Evolutionary conservation across 345 rosid species (phyloP), one percentile per base, ranked within the genome.

Genomic region (Cochlearia excelsa): DNA sequence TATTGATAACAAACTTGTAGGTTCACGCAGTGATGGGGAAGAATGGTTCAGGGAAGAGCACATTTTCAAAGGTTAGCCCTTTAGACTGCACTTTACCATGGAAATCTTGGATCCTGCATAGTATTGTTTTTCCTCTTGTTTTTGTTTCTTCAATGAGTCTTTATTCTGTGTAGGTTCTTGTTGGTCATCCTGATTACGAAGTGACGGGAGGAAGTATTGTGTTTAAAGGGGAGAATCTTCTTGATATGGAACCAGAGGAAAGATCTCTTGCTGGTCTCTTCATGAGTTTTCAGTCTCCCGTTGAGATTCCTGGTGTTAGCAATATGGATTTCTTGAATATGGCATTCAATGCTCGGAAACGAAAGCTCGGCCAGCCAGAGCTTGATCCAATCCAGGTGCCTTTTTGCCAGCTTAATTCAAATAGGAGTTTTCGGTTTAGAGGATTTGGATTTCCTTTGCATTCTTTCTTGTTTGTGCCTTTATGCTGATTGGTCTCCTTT

Each of bases 1-100:
- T 26, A 58, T 62, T 56, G 46, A 29, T 54, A 48, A 61, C 9
- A 11, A 48, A 42, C 27, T 43, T 54, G 47, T 68, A 93, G 99
- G 53, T 94, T 59, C 99, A 90, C 70, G 97, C 96, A 27, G 77
- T 90, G 43, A 87, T 90, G 99, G 99, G 99, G 46, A 90, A 85
- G 78, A 94, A 94, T 50, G 99, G 97, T 63, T 94, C 99, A 4
- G 97, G 97, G 59, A 94, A 90, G 83, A 94, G 96, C 78, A 94
- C 97, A 1, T 82, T 90, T 53, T 80, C 96, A 7, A 94, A 87
- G 96, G 99, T 90, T 51, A 30, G 34, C 35, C 3, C 44, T 26
- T 47, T 45, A 27, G 43, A 16, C 34, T 8, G 26, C 6, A 41
- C 16, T 16, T 6, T 7, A 28, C 47, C 34, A 16, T 43, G 64